Conservation (phyloP, 208 protist genomes). For the Crithidia expoeki region DNA sequence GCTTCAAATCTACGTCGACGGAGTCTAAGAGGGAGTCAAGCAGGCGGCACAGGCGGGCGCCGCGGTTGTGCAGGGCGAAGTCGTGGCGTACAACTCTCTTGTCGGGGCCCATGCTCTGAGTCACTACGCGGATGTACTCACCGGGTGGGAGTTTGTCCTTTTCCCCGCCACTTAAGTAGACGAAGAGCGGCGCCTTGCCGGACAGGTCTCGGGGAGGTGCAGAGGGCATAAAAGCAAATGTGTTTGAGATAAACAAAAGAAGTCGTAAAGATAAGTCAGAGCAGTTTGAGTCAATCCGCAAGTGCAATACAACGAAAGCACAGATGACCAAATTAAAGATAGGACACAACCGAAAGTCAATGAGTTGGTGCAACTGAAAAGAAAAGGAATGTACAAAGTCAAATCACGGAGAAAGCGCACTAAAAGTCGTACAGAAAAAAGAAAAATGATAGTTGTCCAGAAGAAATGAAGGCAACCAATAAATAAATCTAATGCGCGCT, state of each 20-base stretch:
- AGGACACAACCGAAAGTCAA: too few relatives aligned
- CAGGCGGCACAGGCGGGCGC: constrained; percentile 76
- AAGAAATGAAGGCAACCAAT: too few relatives aligned
- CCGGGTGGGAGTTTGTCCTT: constrained; percentile 46
- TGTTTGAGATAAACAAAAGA: constrained; percentile 1
- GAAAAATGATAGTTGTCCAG: too few relatives aligned
- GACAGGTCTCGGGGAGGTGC: constrained; percentile 32
- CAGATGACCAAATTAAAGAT: too few relatives aligned
- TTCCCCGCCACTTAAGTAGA: constrained; percentile 38
- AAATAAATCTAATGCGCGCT: too few relatives aligned
- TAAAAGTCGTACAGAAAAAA: too few relatives aligned
- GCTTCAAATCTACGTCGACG: constrained; percentile 49
- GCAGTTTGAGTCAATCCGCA: background rate
- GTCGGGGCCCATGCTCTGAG: constrained; percentile 32
- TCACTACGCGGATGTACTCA: constrained; percentile 78
- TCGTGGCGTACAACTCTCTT: constrained; percentile 41
- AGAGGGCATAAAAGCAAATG: constrained; percentile 17
- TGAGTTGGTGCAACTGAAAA: too few relatives aligned
- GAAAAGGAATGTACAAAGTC: too few relatives aligned
- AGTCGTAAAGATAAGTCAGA: background rate
- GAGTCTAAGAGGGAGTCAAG: constrained; percentile 77
- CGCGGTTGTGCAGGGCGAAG: constrained; percentile 80
- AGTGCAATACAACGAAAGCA: background rate
- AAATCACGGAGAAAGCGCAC: too few relatives aligned
- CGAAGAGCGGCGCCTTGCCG: constrained; percentile 38